A percentile compares a stretch with the other conserved stretches of the same genome.
These are phyloP conservation scores for Phytophthora capsici DNA, from an alignment of 352 stramenopile genomes.

Conservation along the genomic window DNA sequence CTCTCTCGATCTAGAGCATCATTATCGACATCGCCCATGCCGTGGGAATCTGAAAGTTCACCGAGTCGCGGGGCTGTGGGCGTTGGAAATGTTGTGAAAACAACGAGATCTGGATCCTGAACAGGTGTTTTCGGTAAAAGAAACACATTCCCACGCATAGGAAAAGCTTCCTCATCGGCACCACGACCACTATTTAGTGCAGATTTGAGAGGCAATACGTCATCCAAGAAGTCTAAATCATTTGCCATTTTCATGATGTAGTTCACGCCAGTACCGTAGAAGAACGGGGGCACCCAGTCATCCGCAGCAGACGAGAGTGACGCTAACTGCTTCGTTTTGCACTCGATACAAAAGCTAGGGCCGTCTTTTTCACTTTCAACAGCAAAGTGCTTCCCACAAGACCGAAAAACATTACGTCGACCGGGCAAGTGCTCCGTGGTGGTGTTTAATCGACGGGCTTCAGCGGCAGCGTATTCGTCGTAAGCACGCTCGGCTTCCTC, in stretches of 20 bases:
- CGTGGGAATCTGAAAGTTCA: constrained; percentile 1
- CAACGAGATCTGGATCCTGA: constrained; percentile 63
- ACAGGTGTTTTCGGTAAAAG: constrained; percentile 65
- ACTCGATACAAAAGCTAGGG: constrained; percentile 81
- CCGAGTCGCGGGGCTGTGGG: constrained; percentile 32
- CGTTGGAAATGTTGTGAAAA: constrained; percentile 46
- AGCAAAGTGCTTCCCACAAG: constrained; percentile 82
- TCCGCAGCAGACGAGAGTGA: constrained; percentile 31
- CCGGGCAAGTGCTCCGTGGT: constrained; percentile 59
- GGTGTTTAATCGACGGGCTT: constrained; percentile 74
- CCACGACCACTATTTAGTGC: constrained; percentile 52
- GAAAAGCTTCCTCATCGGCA: constrained; percentile 44
- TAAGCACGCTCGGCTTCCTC: constrained; percentile 77
- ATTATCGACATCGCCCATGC: constrained; percentile 28
- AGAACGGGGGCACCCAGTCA: constrained; percentile 76
- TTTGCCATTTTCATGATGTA: constrained; percentile 81
- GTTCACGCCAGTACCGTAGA: constrained; percentile 61
- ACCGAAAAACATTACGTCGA: constrained; percentile 71
- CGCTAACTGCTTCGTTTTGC: constrained; percentile 64
- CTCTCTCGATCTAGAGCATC: constrained; percentile 55
- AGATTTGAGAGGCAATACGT: constrained; percentile 53
- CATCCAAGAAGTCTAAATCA: constrained; percentile 78
- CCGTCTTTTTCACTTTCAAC: constrained; percentile 78
- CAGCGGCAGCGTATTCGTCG: constrained; percentile 61
- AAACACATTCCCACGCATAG: constrained; percentile 75